Base-by-base conservation (phyloP, 139 green algal genomes). In the Microglena sp. region DNA sequence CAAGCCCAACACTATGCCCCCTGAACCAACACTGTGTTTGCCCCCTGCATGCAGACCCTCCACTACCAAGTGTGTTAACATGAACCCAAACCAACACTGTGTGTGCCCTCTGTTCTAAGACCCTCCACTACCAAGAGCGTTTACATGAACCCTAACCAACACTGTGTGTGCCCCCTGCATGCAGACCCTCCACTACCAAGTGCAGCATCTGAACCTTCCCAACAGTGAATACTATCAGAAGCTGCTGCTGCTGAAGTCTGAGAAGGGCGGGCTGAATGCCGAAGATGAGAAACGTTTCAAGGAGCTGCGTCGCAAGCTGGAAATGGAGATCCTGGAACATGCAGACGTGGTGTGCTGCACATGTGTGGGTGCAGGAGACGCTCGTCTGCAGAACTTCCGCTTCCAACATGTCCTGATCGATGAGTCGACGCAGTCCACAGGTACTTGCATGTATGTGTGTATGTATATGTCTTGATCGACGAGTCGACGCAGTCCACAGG, bases 401-500 rank as follows among this genome's bases (percentile, higher is more conserved):
- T 96, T 96, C 77, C 85, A 90, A 55, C 83, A 94, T 71, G 84
- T 88, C 44, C 75, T 97, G 30, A 87, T 97, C 33, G 90, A 97
- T 63, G 92, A 98, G 77, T 86, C 80, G 40, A 98, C 92, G 11
- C 92, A 98, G 81, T 87, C 92, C 5, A 88, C 87, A 4, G 93
- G 40, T 50, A 18, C 18, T 11, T 50, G 40, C 40, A 18, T 50
- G 40, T 50, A 18, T 50, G 40, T 50, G 40, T 50, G 40, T 50
- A 18, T 50, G 40, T 50, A 50, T 50, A 18, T 50, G 40, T 50
- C 15, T 50, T 97, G 30, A 87, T 97, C 33, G 90, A 97, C 60
- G 92, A 98, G 77, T 86, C 80, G 40, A 98, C 92, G 11, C 92
- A 98, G 81, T 87, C 92, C 5, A 88, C 87, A 4, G 93, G 40